Base-by-base conservation (phyloP, 1,284 basidiomycete genomes). In the Acaromyces ingoldii region DNA sequence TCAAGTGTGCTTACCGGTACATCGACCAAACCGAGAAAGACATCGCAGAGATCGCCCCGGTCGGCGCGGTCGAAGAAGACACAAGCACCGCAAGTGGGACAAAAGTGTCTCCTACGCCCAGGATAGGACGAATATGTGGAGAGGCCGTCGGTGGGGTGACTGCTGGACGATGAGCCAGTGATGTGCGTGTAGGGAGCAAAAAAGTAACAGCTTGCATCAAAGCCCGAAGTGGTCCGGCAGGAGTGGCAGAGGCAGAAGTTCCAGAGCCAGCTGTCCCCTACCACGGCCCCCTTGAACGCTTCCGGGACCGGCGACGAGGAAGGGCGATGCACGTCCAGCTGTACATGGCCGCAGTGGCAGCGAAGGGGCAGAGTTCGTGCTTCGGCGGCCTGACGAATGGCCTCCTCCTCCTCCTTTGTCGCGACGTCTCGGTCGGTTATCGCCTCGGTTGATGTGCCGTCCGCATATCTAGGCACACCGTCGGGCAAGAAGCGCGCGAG, bases 111-210 rank as follows among this genome's bases (percentile, higher is more conserved):
- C 7, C 17, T 7, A 13, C 38, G 21, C 7, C 38, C 38, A 40
- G 38, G 38, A 25, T 40, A 40, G 7, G 38, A 40, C 21, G 38
- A 40, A 19, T 40, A 40, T 19, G 28, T 17, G 13, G 21, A 7
- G 17, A 40, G 38, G 21, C 17, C 17, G 9, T 7, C 38, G 9
- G 38, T 40, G 17, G 38, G 38, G 38, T 40, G 38, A 7, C 17
- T 40, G 38, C 17, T 19, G 7, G 38, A 7, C 7, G 38, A 7
- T 19, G 9, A 7, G 13, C 33, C n/a, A 40, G 38, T 9, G 7
- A 40, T 40, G 38, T 40, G 38, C 28, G 38, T 40, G 28, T 40
- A 40, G 7, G 38, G 38, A 7, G 38, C 38, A 40, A 40, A 40
- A 9, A 40, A 19, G 17, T 7, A 40, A 40, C 9, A 40, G 17